These are phyloP conservation scores for Pilaira anomala DNA, from an alignment of 192 early-diverging fungal genomes.

Conservation along the genomic window DNA sequence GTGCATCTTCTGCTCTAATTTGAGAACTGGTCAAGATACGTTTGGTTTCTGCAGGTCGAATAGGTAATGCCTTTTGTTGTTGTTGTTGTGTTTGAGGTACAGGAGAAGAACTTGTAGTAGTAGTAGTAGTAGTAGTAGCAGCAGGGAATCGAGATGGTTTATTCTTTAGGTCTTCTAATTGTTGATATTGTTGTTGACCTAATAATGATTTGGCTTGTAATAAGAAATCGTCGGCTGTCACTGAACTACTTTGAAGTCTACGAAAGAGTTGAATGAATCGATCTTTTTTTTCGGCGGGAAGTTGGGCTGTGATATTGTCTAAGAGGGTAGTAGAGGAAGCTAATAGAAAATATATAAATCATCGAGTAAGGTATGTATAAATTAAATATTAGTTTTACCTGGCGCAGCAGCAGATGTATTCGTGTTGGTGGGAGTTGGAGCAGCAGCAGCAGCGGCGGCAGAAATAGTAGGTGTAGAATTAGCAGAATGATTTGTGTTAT, in stretches of 20 bases:
- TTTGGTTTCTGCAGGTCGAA: not conserved
- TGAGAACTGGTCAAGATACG: conserved; percentile 13
- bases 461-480: not conserved
- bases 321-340: conserved; percentile 19
- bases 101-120: too few relatives aligned
- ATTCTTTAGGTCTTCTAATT: conserved; percentile 42
- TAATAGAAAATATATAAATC: not conserved
- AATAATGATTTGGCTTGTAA: conserved; percentile 34
- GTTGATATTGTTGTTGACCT: conserved; percentile 43
- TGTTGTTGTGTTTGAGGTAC: not conserved
- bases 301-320: conserved; percentile 26
- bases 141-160: conserved; percentile 12
- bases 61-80: not conserved
- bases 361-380: not conserved
- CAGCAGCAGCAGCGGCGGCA: not conserved
- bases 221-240: conserved; percentile 43
- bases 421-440: not conserved
- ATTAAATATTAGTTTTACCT: not conserved
- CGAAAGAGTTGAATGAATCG: conserved; percentile 25
- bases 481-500: not conserved
- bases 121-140: not conserved
- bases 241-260: conserved; percentile 34
- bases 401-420: not conserved
- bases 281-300: conserved; percentile 24
- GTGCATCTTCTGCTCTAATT: conserved; percentile 17